Evolutionary conservation across 1,139 yeast species (phyloP).

Genomic region (Suhomyces choctaworum): DNA sequence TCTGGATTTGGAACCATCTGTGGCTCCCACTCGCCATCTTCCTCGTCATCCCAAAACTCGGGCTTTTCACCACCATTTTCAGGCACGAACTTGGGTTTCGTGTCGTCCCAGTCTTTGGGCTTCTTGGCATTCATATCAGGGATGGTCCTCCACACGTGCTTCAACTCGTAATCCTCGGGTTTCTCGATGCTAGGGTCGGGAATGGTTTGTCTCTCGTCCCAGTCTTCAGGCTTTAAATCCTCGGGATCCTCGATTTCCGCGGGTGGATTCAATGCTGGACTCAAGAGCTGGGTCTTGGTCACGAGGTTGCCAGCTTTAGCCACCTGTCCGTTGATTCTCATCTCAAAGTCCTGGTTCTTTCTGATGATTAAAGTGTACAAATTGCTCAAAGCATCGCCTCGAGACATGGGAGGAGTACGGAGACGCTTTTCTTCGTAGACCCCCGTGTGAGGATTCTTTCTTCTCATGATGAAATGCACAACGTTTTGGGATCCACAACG

Average conservation of each 20-base stretch:
- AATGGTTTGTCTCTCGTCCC: slow-evolving; percentile 69
- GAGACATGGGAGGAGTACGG: slow-evolving; percentile 64
- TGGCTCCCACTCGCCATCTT: slow-evolving; percentile 81
- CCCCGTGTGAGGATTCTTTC: slow-evolving; percentile 55
- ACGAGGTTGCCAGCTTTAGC: slow-evolving; percentile 68
- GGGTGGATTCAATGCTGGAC: slow-evolving; percentile 68
- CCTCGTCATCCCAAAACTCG: slow-evolving; percentile 81
- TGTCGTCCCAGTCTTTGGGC: slow-evolving; percentile 82
- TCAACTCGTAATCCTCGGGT: slow-evolving; percentile 83
- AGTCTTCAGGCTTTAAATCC: slow-evolving; percentile 69
- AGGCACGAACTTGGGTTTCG: slow-evolving; percentile 52
- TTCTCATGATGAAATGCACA: slow-evolving; percentile 71
- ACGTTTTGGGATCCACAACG: slow-evolving; percentile 79
- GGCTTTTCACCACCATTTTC: slow-evolving; percentile 71
- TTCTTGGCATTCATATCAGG: slow-evolving; percentile 64
- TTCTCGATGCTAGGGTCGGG: slow-evolving; percentile 66
- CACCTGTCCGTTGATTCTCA: slow-evolving; percentile 77
- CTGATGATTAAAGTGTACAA: slow-evolving; percentile 75
- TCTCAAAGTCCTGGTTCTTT: slow-evolving; percentile 67
- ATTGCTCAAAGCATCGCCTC: slow-evolving; percentile 55
- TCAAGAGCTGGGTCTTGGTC: slow-evolving; percentile 47
- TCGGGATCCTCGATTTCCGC: slow-evolving; percentile 58
- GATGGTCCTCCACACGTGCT: slow-evolving; percentile 54
- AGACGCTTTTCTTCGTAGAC: slow-evolving; percentile 69
- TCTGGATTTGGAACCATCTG: slow-evolving; percentile 71